Evolutionary conservation across 495 filamentous ascomycete species (phyloP), one percentile per base, ranked within the genome.

Genomic region (Penicillium verhagenii): DNA sequence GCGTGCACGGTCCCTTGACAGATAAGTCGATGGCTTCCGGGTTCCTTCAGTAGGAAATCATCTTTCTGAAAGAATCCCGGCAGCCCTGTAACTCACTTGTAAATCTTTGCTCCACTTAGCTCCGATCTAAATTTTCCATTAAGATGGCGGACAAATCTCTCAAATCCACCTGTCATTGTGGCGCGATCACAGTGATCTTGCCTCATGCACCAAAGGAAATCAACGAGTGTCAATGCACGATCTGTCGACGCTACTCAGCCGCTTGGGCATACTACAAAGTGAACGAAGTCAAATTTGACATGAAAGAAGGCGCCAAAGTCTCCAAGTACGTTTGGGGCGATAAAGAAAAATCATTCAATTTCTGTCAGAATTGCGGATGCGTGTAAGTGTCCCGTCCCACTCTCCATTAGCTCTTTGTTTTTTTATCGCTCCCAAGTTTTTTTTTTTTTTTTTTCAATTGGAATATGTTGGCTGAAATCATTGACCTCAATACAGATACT

Each of bases 221-320:
- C 54, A 56, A 56, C 47, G 47, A 56, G 51, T 56, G 54, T 16
- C 54, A 56, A 47, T 56, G 54, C 51, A 56, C 54, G 31, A 56
- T 56, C 54, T 56, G 54, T 51, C 54, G 54, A 31, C 54, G 54
- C 47, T 56, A 56, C 29, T 47, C 54, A 50, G 54, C 54, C 21
- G 54, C 54, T 46, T 56, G 54, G 54, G 54, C 38, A 21, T 56
- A 56, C 47, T 56, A 51, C 47, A 56, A 50, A 38, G 47, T 56
- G 38, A 45, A 51, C 29, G 54, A 56, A 39, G n/a, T 56, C 47
- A 56, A 51, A 51, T 39, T 56, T 29, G 47, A 52, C 26, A 48
- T 44, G 7, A 49, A 49, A 49, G 46, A 49, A 50, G 53, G 53
- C 46, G 53, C 33, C 37, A 55, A 55, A 35, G 35, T 55, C 53